Evolutionary conservation across 495 filamentous ascomycete genomes (phyloP), one percentile per base, ranked within the genome.

Genomic region (Tuber umbilicatum): DNA sequence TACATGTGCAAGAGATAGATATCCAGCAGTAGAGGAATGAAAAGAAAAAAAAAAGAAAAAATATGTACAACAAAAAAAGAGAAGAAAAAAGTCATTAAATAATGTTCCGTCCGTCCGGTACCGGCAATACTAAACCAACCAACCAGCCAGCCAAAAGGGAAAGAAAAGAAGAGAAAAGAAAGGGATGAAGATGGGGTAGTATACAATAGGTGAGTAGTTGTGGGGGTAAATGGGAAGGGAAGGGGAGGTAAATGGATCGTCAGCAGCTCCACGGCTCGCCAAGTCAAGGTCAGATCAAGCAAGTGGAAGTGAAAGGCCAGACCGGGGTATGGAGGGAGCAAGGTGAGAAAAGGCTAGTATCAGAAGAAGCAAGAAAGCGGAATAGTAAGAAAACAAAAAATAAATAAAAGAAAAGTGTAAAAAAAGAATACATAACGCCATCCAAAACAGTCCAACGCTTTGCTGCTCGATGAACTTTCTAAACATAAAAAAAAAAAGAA

Each of bases 381-480:
- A 74, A 67, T 60, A 2, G 47, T 50, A 70, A 71, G 73, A 80
- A 74, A 75, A 38, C 43, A 41, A 60, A 69, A 60, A 80, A 78
- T 47, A 68, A 72, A 39, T 37, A 75, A 77, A 80, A 81, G 71
- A 74, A 70, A 73, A 76, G 67, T 60, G n/a, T 31, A 31, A 77
- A 74, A 71, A 71, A 76, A 70, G 79, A 80, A 73, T 80, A 70
- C 79, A 80, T 73, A 81, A 81, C 79, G 79, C 79, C 79, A 81
- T 81, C 79, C 79, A 81, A 81, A 81, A 81, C 72, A 81, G 78
- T 80, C 75, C 79, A 81, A 81, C 78, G 79, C 79, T 81, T 78
- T 73, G 73, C 79, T 80, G 79, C 74, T 76, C 76, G 72, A 78
- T 81, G 73, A 81, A 81, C 75, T 76, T 79, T 81, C 79, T 81